These are phyloP conservation scores for Trichosporon sp. DNA, from an alignment of 1,284 basidiomycete species.

Conservation along the genomic window DNA sequence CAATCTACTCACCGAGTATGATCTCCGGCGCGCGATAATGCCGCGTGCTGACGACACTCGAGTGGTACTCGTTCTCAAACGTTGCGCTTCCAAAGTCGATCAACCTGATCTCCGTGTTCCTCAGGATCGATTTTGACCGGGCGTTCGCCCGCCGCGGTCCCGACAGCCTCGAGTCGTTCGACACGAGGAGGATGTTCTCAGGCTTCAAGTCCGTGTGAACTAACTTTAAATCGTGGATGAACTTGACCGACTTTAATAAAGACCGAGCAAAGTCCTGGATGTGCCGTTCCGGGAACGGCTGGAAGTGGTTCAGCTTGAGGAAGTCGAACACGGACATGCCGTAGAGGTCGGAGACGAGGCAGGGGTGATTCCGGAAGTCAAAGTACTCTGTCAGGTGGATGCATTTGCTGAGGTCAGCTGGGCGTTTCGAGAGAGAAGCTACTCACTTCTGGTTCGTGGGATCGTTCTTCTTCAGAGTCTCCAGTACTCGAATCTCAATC, in stretches of 20 bases:
- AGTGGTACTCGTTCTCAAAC: constrained; percentile 97
- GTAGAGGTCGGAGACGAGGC: constrained; percentile 91
- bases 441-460: constrained; percentile 82
- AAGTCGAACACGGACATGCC: constrained; percentile 99
- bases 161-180: constrained; percentile 61
- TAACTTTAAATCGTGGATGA: constrained; percentile 83
- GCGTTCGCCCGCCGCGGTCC: constrained; percentile 32
- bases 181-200: constrained; percentile 92
- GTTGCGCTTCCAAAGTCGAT: constrained; percentile 98
- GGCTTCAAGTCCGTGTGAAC: constrained; percentile 99
- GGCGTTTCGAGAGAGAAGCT: constrained; percentile 8
- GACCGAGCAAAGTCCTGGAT: constrained; percentile 95
- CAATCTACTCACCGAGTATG: constrained; percentile 70
- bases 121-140: constrained; percentile 55
- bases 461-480: constrained; percentile 85
- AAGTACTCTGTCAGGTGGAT: constrained; percentile 94
- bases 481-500: constrained; percentile 94
- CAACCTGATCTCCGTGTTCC: constrained; percentile 86
- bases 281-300: constrained; percentile 90
- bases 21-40: constrained; percentile 99
- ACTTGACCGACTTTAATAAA: constrained; percentile 87
- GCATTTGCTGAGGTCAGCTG: constrained; percentile 73
- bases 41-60: constrained; percentile 92
- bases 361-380: constrained; percentile 96
- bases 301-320: constrained; percentile 94